Evolutionary conservation across 495 filamentous ascomycete genomes (phyloP), one percentile per base, ranked within the genome.

Genomic region (Aspergillus baeticus): DNA sequence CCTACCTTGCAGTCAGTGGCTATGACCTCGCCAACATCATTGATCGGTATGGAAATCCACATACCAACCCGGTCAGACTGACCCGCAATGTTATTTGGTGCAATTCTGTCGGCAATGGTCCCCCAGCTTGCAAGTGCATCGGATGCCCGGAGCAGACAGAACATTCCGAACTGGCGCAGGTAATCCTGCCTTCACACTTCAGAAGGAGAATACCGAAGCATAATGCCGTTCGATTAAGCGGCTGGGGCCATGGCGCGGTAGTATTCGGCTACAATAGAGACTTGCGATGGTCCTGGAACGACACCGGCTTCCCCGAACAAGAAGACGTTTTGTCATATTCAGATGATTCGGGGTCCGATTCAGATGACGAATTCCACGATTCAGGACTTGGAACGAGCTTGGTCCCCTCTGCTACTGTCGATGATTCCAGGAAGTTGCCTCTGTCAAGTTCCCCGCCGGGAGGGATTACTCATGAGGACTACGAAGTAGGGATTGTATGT

Each of bases 401-500:
- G 15, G 38, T 3, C 14, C 10, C 15, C 3, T 17, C 38, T 2
- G 10, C 15, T 17, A 11, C 38, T 11, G 36, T 5, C 36, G 36
- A 38, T 5, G 3, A 4, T 3, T 13, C 36, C 36, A 38, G 36
- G 36, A 38, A 5, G 17, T 13, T 13, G 4, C 36, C 4, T 13
- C 3, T 5, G 36, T 38, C 11, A 38, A 13, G 36, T 5, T 3
- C 4, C 36, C 36, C 11, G 11, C 4, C 5, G 36, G 41, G 18
- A 44, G 18, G 41, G 18, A 2, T 44, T 23, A 23, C 18, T 22
- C 18, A 23, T 13, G 18, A 48, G 18, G 59, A 66, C 13, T 75
- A 74, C 34, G 59, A 58, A 18, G 61, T 75, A 21, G 70, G 48
- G 34, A 71, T 68, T 64, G 51, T 75, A 17, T 74, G 71, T 52